Base-by-base conservation (phyloP, 305 asterid species). In the Petunia hybrid region DNA sequence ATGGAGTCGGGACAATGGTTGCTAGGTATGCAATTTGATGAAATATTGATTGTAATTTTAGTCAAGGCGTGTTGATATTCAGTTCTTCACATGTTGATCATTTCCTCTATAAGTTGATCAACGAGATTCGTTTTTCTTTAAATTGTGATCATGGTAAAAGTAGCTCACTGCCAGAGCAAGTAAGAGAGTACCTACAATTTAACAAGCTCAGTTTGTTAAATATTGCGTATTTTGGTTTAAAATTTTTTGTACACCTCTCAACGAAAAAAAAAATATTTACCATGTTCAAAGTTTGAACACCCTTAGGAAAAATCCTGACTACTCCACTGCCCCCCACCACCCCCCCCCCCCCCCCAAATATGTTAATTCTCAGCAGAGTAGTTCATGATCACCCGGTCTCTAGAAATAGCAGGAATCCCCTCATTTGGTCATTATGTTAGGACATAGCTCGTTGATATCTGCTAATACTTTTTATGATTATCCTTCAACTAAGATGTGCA, bases 1-100 rank as follows among this genome's bases (percentile, higher is more conserved):
- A 92, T 78, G 99, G 98, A 81, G 97, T 90, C 13, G 97, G 98
- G 80, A 94, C 98, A 40, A 92, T 94, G 98, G 97, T 94, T 41
- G 94, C 98, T 76, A 94, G 97, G 98, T 94, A 85, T 81, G 88
- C 77, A 76, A 55, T 65, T 65, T 64, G 74, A 70, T 42, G 75
- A 14, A 67, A 67, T 67, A 43, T 69, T 69, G 57, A 43, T 69
- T 43, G 76, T 43, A 69, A 42, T 69, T 22, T 73, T 40, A 73
- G 46, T 51, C 63, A 13, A 73, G 62, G 57, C 62, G 51, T 73
- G 78, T 51, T 51, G 45, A 73, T 43, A 43, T 73, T 73, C 46
- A 51, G 7, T 48, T 73, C 36, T 73, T 62, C 45, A 70, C 78
- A 48, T 51, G 35, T 73, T 48, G 35, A 35, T 73, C 16, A 2